Percentiles rank a stretch among this genome's conserved stretches.
Evolutionary conservation across 768 basidiomycete genomes (phyloP).

Genomic region (Neoboletus subvelutipes): DNA sequence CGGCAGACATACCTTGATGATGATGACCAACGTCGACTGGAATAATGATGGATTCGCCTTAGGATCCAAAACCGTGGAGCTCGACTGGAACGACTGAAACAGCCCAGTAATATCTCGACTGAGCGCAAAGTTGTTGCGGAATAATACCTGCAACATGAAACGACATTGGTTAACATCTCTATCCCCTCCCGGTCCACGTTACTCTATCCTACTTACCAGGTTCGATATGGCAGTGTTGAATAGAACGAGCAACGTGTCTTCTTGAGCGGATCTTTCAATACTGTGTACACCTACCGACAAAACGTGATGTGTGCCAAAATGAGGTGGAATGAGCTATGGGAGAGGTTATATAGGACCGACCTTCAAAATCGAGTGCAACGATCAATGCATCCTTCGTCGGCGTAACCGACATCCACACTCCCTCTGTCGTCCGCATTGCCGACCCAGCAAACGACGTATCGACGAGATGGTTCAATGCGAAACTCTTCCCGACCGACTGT

Average conservation of each 20-base stretch:
- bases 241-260: conserved; percentile 60
- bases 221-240: conserved; percentile 69
- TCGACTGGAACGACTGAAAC: conserved; percentile 62
- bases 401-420: conserved; percentile 67
- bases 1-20: conserved; percentile 49
- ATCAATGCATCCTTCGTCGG: conserved; percentile 54
- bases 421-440: conserved; percentile 67
- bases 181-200: too few species aligned
- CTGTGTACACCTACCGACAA: conserved; percentile 50
- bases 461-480: conserved; percentile 55
- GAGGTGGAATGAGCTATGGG: neutral
- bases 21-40: conserved; percentile 57
- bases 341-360: conserved; percentile 22
- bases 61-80: conserved; percentile 58
- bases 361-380: conserved; percentile 66
- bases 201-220: conserved; percentile 45
- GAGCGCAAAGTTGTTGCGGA: conserved; percentile 65
- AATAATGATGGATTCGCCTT: conserved; percentile 57
- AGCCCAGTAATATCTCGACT: conserved; percentile 59
- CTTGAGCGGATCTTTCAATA: conserved; percentile 62
- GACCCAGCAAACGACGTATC: conserved; percentile 67
- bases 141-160: conserved; percentile 46
- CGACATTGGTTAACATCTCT: neutral
- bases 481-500: conserved; percentile 65
- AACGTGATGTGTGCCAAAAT: neutral